These are phyloP conservation scores for Nectriaceae sp. DNA, from an alignment of 2,329 filamentous ascomycete species.

Conservation along the genomic window DNA sequence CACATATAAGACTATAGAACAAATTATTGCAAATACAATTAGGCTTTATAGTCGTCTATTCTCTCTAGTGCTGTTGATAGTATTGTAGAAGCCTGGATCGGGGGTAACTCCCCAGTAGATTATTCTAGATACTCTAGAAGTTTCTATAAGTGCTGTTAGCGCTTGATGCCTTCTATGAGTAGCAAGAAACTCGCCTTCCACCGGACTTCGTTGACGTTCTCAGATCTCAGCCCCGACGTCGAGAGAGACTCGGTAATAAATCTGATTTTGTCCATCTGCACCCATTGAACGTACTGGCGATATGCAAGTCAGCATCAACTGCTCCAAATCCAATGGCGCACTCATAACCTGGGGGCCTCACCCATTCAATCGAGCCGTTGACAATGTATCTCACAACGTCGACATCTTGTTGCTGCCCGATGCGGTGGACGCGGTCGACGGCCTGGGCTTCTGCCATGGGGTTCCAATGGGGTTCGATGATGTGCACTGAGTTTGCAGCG, in stretches of 20 bases:
- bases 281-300: constrained; percentile 6
- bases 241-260: not conserved
- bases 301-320: not conserved
- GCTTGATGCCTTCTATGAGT: not conserved
- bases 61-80: too few species aligned
- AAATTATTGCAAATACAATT: too few species aligned
- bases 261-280: constrained; percentile 3
- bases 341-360: constrained; percentile 1
- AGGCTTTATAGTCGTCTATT: too few species aligned
- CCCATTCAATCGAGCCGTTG: constrained; percentile 26
- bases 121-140: not conserved
- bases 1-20: too few species aligned
- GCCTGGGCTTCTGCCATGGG: constrained; percentile 9
- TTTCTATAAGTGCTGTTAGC: not conserved
- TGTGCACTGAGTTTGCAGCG: not conserved
- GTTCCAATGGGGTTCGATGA: not conserved
- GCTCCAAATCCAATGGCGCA: not conserved
- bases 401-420: constrained; percentile 31
- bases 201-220: not conserved
- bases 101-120: not conserved
- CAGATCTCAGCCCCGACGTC: not conserved
- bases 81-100: too few species aligned
- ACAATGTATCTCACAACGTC: constrained; percentile 24
- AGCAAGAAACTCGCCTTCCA: not conserved
- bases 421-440: constrained; percentile 18